These are phyloP conservation scores for Phaeophleospora eucalypticola DNA, from an alignment of 2,329 filamentous ascomycete species.

Conservation along the genomic window DNA sequence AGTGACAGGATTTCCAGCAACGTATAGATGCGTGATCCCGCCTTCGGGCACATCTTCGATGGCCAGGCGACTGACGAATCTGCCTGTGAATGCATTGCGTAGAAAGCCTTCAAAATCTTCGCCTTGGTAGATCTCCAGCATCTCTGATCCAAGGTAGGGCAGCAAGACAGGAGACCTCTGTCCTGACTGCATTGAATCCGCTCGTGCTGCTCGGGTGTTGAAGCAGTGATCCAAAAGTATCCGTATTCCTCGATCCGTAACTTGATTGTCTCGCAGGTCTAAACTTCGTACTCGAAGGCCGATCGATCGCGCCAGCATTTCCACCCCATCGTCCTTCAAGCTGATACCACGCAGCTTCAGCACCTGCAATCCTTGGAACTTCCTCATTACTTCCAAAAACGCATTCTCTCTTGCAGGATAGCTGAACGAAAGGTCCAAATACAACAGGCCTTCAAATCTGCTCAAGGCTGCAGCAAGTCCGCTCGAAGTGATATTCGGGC, in stretches of 20 bases:
- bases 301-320: conserved; percentile 51
- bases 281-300: conserved; percentile 51
- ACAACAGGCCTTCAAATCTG: conserved; percentile 53
- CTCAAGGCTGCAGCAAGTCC: conserved; percentile 50
- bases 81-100: conserved; percentile 45
- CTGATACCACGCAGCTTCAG: conserved; percentile 54
- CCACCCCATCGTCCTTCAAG: conserved; percentile 51
- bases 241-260: conserved; percentile 54
- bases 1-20: conserved; percentile 53
- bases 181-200: conserved; percentile 2
- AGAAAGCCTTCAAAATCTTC: conserved; percentile 52
- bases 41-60: conserved; percentile 53
- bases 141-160: conserved; percentile 38
- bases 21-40: conserved; percentile 58
- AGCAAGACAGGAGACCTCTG: conserved; percentile 27
- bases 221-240: conserved; percentile 52
- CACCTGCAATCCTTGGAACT: conserved; percentile 51
- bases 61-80: conserved; percentile 50
- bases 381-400: conserved; percentile 47
- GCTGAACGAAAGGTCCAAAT: conserved; percentile 54
- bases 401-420: conserved; percentile 27
- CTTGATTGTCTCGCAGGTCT: conserved; percentile 54
- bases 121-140: conserved; percentile 38
- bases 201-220: not conserved
- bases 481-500: conserved; percentile 55